phyloP scores from a whole-genome alignment of 2,329 filamentous ascomycete genomes.

The Colletotrichum orchidophilum region DNA sequence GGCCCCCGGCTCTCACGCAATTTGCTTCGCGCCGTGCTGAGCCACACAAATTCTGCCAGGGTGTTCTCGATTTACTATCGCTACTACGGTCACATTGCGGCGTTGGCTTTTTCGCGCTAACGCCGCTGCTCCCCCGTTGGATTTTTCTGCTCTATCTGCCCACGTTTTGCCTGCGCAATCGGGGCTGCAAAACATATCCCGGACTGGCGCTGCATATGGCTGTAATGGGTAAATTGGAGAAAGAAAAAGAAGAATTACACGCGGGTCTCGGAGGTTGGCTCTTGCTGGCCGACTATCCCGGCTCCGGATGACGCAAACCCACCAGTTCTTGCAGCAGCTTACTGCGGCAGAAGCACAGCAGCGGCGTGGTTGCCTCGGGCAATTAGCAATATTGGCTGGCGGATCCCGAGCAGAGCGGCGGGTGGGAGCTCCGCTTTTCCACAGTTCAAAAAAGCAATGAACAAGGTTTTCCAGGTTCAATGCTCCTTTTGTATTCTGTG shows the following conservation, averaged over 20 bases:
- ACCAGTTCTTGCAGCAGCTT: slow-evolving; percentile 7
- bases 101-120: background rate
- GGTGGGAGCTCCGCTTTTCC: slow-evolving; percentile 14
- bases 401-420: slow-evolving; percentile 8
- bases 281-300: slow-evolving; percentile 25
- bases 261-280: slow-evolving; percentile 10
- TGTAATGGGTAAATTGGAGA: slow-evolving; percentile 17
- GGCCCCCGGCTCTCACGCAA: slow-evolving; percentile 13
- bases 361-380: slow-evolving; percentile 14
- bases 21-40: slow-evolving; percentile 15
- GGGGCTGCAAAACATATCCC: background rate
- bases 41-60: background rate
- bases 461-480: slow-evolving; percentile 32
- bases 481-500: slow-evolving; percentile 22
- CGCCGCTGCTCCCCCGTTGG: background rate
- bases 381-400: slow-evolving; percentile 17
- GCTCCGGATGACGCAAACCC: slow-evolving; percentile 28
- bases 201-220: slow-evolving; percentile 7
- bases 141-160: background rate
- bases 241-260: slow-evolving; percentile 9
- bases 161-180: background rate
- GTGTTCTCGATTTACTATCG: background rate
- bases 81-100: background rate
- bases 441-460: slow-evolving; percentile 16
- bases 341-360: background rate